Conservation (phyloP, 495 filamentous ascomycete genomes). For the Aspergillus campestris region DNA sequence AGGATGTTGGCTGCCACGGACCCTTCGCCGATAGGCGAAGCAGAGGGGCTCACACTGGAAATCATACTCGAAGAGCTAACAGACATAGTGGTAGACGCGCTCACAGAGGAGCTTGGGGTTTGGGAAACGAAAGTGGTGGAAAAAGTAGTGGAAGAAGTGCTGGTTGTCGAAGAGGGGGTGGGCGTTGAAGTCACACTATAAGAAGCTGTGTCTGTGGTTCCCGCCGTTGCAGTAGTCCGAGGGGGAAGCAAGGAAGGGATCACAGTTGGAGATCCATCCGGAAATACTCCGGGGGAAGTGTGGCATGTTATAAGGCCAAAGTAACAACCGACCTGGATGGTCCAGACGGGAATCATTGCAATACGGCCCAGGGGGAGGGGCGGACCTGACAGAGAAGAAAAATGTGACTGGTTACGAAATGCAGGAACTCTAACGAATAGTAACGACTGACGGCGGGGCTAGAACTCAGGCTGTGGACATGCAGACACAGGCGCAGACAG, state of each 20-base stretch:
- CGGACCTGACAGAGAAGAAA: neutral
- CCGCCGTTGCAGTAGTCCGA: slow-evolving; percentile 7
- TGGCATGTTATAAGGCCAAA: slow-evolving; percentile 33
- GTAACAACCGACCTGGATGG: slow-evolving; percentile 23
- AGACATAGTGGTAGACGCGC: slow-evolving; percentile 18
- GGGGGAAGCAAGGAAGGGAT: slow-evolving; percentile 16
- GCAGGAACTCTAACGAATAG: slow-evolving; percentile 9
- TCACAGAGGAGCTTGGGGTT: slow-evolving; percentile 9
- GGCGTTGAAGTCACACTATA: slow-evolving; percentile 7
- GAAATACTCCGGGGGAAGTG: slow-evolving; percentile 28
- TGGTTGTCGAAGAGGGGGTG: slow-evolving; percentile 10
- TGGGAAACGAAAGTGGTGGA: slow-evolving; percentile 12
- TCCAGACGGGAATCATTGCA: slow-evolving; percentile 22
- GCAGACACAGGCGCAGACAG: neutral
- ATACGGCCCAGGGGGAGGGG: slow-evolving; percentile 12
- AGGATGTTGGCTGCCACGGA: slow-evolving; percentile 42
- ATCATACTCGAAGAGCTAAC: slow-evolving; percentile 12
- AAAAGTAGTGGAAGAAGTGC: slow-evolving; percentile 11
- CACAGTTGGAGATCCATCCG: slow-evolving; percentile 16
- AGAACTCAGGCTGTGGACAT: neutral
- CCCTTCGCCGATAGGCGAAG: slow-evolving; percentile 14
- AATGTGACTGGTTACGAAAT: slow-evolving; percentile 1
- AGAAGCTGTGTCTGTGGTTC: neutral
- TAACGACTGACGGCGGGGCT: slow-evolving; percentile 18
- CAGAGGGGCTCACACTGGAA: slow-evolving; percentile 14